phyloP scores from a whole-genome alignment of 306 rosid genomes.

The Malus orientalis region DNA sequence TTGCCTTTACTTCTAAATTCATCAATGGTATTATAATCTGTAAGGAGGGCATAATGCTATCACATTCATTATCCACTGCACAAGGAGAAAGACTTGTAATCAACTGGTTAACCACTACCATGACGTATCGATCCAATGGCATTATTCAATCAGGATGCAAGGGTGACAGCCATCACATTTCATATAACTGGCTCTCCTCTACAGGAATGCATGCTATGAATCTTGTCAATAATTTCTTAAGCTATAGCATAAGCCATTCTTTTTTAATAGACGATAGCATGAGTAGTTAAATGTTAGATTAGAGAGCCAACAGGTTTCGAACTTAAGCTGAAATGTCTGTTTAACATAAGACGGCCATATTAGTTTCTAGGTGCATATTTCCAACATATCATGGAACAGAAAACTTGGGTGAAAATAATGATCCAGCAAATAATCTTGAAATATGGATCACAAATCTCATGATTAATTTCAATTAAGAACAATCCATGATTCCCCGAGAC shows the following conservation, averaged over 20 bases:
- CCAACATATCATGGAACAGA: background rate
- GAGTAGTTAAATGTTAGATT: too few relatives aligned
- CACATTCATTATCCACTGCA: too few relatives aligned
- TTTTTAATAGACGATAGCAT: too few relatives aligned
- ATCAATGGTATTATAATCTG: background rate
- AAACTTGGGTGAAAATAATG: background rate
- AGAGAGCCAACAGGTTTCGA: too few relatives aligned
- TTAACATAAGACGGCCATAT: background rate
- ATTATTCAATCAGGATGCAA: background rate
- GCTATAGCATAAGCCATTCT: background rate
- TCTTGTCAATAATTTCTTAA: background rate
- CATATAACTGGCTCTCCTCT: background rate
- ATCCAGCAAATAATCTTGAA: background rate
- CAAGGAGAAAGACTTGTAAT: too few relatives aligned
- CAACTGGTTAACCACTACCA: background rate
- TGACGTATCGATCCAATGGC: background rate
- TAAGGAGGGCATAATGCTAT: background rate
- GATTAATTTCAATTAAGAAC: background rate
- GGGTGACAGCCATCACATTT: too few relatives aligned
- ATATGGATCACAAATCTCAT: background rate
- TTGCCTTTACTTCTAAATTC: background rate
- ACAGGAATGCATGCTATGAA: background rate
- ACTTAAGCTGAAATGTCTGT: too few relatives aligned
- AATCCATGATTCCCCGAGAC: background rate
- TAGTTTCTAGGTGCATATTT: background rate